Evolutionary conservation across 169 alveolate species (phyloP).

Genomic region (Plasmodium adleri): DNA sequence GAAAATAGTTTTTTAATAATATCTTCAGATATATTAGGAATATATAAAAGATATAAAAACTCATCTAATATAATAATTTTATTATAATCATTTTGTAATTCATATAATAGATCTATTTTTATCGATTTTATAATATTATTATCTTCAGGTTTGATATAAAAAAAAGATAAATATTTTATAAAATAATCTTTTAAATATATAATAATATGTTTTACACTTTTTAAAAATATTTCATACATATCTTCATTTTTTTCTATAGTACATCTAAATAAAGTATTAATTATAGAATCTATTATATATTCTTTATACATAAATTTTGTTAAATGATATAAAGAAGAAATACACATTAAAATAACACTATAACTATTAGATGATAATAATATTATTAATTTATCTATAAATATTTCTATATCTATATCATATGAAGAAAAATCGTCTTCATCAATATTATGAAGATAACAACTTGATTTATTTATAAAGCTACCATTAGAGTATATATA

Average conservation of each 20-base stretch:
- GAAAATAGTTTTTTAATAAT: conserved; percentile 27
- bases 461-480: not conserved
- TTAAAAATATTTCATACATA: conserved; percentile 32
- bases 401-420: conserved; percentile 35
- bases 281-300: conserved; percentile 17
- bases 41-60: conserved; percentile 15
- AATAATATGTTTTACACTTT: conserved; percentile 33
- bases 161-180: conserved; percentile 17
- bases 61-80: conserved; percentile 29
- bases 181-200: conserved; percentile 20
- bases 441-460: not conserved
- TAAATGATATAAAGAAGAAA: conserved; percentile 32
- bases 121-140: conserved; percentile 13
- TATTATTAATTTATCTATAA: conserved; percentile 13
- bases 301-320: conserved; percentile 38
- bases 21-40: conserved; percentile 14
- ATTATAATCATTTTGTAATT: conserved; percentile 7
- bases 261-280: conserved; percentile 18
- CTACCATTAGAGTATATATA: not conserved
- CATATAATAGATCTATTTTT: conserved; percentile 24
- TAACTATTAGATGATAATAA: conserved; percentile 36
- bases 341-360: conserved; percentile 9
- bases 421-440: not conserved
- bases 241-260: conserved; percentile 35
- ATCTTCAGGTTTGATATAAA: conserved; percentile 20